A percentile compares a stretch with the other conserved stretches of the same genome.
Evolutionary conservation across 257 asterid species (phyloP).

Genomic region (Salvia splendens): DNA sequence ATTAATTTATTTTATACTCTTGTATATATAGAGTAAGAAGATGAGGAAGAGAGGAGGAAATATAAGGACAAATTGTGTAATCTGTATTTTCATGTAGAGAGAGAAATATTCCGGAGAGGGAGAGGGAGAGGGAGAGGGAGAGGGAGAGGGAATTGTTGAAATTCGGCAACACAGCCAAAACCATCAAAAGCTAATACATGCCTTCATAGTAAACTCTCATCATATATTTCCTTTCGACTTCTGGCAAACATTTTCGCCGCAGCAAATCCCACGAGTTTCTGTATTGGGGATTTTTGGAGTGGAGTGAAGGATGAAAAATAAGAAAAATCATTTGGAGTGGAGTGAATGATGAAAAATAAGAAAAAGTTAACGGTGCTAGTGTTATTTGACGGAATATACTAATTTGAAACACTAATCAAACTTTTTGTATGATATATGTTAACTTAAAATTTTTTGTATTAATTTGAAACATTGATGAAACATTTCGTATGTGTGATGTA

Average conservation of each 20-base stretch:
- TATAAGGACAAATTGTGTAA: constrained; percentile 33
- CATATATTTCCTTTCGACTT: constrained; percentile 23
- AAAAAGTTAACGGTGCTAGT: no score
- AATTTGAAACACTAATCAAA: no score
- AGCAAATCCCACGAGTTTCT: constrained; percentile 12
- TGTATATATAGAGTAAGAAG: neutral
- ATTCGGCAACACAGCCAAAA: constrained; percentile 39
- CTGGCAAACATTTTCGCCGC: constrained; percentile 20
- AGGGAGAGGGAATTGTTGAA: constrained; percentile 38
- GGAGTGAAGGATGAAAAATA: no score
- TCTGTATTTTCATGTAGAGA: constrained; percentile 33
- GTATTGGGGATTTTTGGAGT: constrained; percentile 27
- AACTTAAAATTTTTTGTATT: no score
- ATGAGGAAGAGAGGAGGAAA: constrained; percentile 34
- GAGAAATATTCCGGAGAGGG: constrained; percentile 16
- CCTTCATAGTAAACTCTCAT: constrained; percentile 28
- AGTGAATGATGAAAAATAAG: no score
- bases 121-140: no score
- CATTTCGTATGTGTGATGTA: no score
- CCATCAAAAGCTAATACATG: constrained; percentile 35
- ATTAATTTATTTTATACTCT: neutral
- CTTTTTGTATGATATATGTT: no score
- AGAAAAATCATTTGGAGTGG: no score
- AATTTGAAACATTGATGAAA: no score
- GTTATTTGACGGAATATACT: no score